These are phyloP conservation scores for Yamadazyma buinensis DNA, from an alignment of 1,139 yeast genomes.

Conservation along the genomic window DNA sequence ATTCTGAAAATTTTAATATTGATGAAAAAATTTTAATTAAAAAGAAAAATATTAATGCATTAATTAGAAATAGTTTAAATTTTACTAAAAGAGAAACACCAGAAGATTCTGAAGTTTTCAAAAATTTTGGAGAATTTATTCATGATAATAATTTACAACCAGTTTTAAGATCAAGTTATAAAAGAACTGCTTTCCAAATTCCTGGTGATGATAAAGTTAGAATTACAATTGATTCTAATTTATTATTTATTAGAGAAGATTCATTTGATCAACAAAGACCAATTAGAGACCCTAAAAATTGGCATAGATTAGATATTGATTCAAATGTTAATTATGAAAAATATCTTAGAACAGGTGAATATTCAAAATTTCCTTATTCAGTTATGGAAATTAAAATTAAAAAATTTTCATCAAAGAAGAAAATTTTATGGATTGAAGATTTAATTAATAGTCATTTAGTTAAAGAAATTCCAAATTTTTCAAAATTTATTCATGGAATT, in stretches of 20 bases:
- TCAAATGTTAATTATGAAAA: constrained; percentile 67
- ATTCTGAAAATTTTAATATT: constrained; percentile 51
- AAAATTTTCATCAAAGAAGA: constrained; percentile 42
- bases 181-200: constrained; percentile 94
- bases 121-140: constrained; percentile 63
- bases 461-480: constrained; percentile 86
- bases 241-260: constrained; percentile 86
- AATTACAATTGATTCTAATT: constrained; percentile 84
- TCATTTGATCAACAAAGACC: constrained; percentile 81
- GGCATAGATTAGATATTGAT: constrained; percentile 95
- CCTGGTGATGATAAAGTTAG: constrained; percentile 95
- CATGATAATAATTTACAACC: constrained; percentile 72
- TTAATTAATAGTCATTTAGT: constrained; percentile 79
- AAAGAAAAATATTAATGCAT: constrained; percentile 49
- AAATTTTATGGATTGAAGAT: constrained; percentile 81
- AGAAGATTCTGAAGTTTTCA: constrained; percentile 38
- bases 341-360: constrained; percentile 83
- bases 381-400: constrained; percentile 86
- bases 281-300: constrained; percentile 77
- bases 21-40: constrained; percentile 64
- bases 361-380: constrained; percentile 79
- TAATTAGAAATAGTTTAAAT: constrained; percentile 33
- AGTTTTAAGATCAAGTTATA: constrained; percentile 77
- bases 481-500: constrained; percentile 87
- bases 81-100: constrained; percentile 20